Conservation (phyloP, 2,329 filamentous ascomycete species). For the Camptophora hylomeconis region DNA sequence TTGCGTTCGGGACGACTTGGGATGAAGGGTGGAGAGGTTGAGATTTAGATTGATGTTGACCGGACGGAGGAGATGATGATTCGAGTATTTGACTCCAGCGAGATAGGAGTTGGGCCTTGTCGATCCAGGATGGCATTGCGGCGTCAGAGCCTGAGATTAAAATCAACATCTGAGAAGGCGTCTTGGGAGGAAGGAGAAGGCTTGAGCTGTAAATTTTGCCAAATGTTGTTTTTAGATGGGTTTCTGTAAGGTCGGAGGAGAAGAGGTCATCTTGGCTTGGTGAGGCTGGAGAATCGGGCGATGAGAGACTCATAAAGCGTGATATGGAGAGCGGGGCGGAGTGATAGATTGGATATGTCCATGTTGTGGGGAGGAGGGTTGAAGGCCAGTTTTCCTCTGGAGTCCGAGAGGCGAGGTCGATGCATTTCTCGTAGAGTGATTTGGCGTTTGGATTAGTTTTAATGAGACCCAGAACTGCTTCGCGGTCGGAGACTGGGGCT, state of each 20-base stretch:
- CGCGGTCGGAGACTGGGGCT: conserved; percentile 65
- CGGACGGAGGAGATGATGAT: neutral
- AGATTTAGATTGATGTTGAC: neutral
- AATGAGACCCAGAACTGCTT: conserved; percentile 42
- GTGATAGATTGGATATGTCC: conserved; percentile 19
- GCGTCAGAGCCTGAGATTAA: conserved; percentile 13
- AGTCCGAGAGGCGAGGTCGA: conserved; percentile 8
- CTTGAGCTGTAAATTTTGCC: conserved; percentile 38
- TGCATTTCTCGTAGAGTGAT: conserved; percentile 7
- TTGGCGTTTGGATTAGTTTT: conserved; percentile 10
- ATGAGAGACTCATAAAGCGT: conserved; percentile 45
- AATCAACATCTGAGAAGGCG: conserved; percentile 7
- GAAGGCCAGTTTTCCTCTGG: conserved; percentile 6
- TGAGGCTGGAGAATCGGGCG: conserved; percentile 36
- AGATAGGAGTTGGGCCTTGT: conserved; percentile 9
- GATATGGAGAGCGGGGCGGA: conserved; percentile 40
- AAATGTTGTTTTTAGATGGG: conserved; percentile 51
- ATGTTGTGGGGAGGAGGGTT: conserved; percentile 12
- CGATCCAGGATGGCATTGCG: conserved; percentile 6
- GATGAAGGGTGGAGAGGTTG: conserved; percentile 6
- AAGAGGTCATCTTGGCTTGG: conserved; percentile 77
- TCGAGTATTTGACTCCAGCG: conserved; percentile 9
- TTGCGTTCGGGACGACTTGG: conserved; percentile 9
- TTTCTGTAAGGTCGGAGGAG: conserved; percentile 58
- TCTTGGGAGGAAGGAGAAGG: conserved; percentile 24